Percentiles rank a stretch among this genome's conserved stretches.
These are phyloP conservation scores for Apiospora marii DNA, from an alignment of 2,329 filamentous ascomycete species.

Conservation along the genomic window DNA sequence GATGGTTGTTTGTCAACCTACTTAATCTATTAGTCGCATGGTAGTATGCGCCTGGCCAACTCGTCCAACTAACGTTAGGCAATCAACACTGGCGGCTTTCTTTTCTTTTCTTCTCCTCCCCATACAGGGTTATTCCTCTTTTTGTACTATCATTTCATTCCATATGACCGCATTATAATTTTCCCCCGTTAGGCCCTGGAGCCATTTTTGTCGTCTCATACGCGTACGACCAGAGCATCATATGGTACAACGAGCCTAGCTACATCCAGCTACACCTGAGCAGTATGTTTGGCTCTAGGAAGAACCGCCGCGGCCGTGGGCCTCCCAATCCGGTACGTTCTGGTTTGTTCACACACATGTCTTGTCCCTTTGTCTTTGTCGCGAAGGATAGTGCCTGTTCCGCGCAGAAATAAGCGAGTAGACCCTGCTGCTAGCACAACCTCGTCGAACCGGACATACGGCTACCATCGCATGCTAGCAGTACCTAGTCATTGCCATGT, in stretches of 20 bases:
- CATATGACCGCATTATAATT: conserved; percentile 9
- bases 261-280: conserved; percentile 18
- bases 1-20: neutral
- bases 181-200: neutral
- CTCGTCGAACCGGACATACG: conserved; percentile 9
- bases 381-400: conserved; percentile 2
- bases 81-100: neutral
- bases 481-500: neutral
- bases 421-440: neutral
- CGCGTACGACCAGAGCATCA: conserved; percentile 8
- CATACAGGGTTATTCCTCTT: neutral
- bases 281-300: conserved; percentile 61
- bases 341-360: conserved; percentile 30
- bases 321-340: conserved; percentile 57
- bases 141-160: conserved; percentile 6
- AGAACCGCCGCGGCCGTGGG: conserved; percentile 45
- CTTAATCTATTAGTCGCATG: neutral
- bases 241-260: conserved; percentile 9
- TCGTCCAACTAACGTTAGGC: neutral
- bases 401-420: conserved; percentile 15
- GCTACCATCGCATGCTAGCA: conserved; percentile 6
- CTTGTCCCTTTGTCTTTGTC: conserved; percentile 26
- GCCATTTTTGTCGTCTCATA: conserved; percentile 14
- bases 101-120: neutral
- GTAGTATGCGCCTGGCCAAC: conserved; percentile 2